phyloP scores from a whole-genome alignment of 2,329 filamentous ascomycete genomes.

The Fusarium poae region DNA sequence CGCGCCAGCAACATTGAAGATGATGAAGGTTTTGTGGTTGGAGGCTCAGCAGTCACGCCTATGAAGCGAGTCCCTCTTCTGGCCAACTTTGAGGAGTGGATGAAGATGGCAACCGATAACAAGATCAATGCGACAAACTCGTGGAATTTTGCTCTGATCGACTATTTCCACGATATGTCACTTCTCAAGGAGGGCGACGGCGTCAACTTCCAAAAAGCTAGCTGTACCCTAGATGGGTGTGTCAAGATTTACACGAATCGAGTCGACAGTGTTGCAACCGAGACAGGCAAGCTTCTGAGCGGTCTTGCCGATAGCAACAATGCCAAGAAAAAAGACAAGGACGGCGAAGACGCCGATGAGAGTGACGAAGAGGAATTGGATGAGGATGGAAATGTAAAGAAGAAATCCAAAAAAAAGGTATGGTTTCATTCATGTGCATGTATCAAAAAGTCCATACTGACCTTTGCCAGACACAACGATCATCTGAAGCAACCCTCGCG shows the following conservation, averaged over 20 bases:
- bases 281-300: conserved; percentile 94
- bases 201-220: conserved; percentile 98
- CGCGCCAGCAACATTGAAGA: conserved; percentile 58
- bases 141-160: conserved; percentile 99
- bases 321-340: conserved; percentile 78
- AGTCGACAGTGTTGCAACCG: conserved; percentile 97
- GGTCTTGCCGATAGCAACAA: conserved; percentile 90
- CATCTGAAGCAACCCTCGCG: conserved; percentile 92
- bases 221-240: conserved; percentile 95
- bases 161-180: conserved; percentile 99
- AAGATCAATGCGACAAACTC: conserved; percentile 98
- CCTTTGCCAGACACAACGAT: conserved; percentile 70
- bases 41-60: conserved; percentile 84
- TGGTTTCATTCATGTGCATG: conserved; percentile 31
- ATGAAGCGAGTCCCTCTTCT: conserved; percentile 96
- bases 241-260: conserved; percentile 99
- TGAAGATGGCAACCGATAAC: conserved; percentile 99
- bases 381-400: conserved; percentile 70
- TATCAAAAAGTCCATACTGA: conserved; percentile 18
- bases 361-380: conserved; percentile 73
- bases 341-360: conserved; percentile 76
- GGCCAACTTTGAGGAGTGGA: conserved; percentile 99
- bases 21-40: conserved; percentile 73
- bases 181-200: conserved; percentile 94
- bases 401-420: conserved; percentile 82